These are phyloP conservation scores for Wickerhamomyces alni DNA, from an alignment of 805 yeast species.

Conservation along the genomic window DNA sequence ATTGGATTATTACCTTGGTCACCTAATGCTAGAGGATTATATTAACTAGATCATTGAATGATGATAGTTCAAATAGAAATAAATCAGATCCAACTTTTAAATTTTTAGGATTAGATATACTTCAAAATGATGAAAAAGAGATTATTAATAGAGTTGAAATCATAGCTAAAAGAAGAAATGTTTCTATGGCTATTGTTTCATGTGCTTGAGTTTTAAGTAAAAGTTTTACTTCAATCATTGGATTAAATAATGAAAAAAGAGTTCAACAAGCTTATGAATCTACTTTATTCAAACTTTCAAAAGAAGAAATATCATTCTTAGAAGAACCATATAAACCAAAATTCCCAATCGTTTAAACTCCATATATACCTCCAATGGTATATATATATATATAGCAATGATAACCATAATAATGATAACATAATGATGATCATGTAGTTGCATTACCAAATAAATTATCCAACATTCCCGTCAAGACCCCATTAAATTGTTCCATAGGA, in stretches of 20 bases:
- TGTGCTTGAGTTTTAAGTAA: conserved; percentile 45
- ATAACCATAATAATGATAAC: not conserved
- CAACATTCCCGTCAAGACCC: too few relatives aligned
- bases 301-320: not conserved
- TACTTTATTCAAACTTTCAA: not conserved
- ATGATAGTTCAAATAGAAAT: conserved; percentile 6
- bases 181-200: conserved; percentile 47
- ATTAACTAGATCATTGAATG: conserved; percentile 38
- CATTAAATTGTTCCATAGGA: too few relatives aligned
- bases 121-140: conserved; percentile 17
- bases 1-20: conserved; percentile 56
- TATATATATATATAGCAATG: not conserved
- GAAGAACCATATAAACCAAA: not conserved
- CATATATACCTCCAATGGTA: too few relatives aligned
- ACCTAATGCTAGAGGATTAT: conserved; percentile 50
- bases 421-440: not conserved
- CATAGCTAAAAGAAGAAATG: conserved; percentile 37
- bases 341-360: too few relatives aligned
- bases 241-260: not conserved
- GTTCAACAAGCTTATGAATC: not conserved
- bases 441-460: too few relatives aligned
- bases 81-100: conserved; percentile 4
- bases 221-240: conserved; percentile 14
- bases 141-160: conserved; percentile 46
- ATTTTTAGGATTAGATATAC: conserved; percentile 5